A percentile compares a stretch with the other conserved stretches of the same genome.
These are phyloP conservation scores for Raddia guianensis DNA, from an alignment of 176 grass and related monocot species.

Conservation along the genomic window DNA sequence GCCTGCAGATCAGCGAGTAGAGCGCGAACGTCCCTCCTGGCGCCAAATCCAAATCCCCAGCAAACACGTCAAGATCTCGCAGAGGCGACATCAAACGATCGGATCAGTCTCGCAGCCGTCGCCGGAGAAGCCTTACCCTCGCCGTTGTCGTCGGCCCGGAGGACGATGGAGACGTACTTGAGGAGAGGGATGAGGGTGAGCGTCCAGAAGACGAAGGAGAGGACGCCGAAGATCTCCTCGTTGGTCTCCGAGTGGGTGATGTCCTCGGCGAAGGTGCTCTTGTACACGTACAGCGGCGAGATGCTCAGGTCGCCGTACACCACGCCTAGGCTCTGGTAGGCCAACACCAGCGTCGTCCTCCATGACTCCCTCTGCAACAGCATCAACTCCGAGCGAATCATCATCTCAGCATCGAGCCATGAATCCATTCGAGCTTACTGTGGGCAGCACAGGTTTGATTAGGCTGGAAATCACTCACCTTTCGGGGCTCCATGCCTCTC, in stretches of 20 bases:
- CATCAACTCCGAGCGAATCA: background rate
- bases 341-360: constrained; percentile 76
- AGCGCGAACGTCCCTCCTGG: constrained; percentile 87
- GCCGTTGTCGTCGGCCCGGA: constrained; percentile 93
- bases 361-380: constrained; percentile 67
- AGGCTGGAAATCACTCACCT: constrained; percentile 13
- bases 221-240: constrained; percentile 89
- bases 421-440: background rate
- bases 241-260: constrained; percentile 90
- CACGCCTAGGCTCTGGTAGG: constrained; percentile 94
- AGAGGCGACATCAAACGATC: no score
- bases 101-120: background rate
- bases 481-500: constrained; percentile 23
- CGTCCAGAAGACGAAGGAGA: constrained; percentile 98
- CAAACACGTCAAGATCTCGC: background rate
- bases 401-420: background rate
- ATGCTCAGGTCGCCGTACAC: constrained; percentile 98
- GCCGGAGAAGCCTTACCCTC: constrained; percentile 46
- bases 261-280: constrained; percentile 99
- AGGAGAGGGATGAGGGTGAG: constrained; percentile 87
- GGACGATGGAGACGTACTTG: constrained; percentile 98
- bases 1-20: constrained; percentile 94
- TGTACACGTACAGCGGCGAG: constrained; percentile 95
- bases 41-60: constrained; percentile 5
- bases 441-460: background rate